Evolutionary conservation across 176 grass and related monocot genomes (phyloP).

Genomic region (Pontederia paniculata): DNA sequence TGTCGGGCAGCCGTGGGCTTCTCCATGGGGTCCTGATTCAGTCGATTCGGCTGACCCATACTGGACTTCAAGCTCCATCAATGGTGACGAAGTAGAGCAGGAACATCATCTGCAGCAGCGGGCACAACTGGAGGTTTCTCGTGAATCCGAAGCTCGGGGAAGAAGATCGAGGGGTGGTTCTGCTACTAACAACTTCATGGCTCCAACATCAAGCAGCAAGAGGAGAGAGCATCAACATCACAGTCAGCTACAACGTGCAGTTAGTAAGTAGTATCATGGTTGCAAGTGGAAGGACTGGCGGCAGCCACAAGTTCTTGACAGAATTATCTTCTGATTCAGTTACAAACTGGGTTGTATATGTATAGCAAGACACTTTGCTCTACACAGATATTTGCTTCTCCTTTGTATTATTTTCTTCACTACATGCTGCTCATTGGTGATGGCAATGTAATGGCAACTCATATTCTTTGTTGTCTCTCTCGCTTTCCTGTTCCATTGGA

Average conservation of each 20-base stretch:
- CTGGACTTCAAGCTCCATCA: constrained; percentile 50
- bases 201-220: not conserved
- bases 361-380: too few relatives aligned
- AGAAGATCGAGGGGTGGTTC: not conserved
- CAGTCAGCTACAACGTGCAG: not conserved
- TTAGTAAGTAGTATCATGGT: not conserved
- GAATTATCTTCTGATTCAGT: too few relatives aligned
- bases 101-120: constrained; percentile 1
- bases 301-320: not conserved
- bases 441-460: too few relatives aligned
- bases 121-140: not conserved
- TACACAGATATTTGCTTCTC: too few relatives aligned
- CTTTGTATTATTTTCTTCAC: too few relatives aligned
- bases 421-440: too few relatives aligned
- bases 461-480: too few relatives aligned
- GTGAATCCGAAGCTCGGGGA: not conserved
- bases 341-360: too few relatives aligned
- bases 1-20: constrained; percentile 45
- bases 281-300: not conserved
- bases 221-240: constrained; percentile 3
- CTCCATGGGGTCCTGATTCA: constrained; percentile 61
- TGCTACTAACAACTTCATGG: not conserved
- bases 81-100: constrained; percentile 50
- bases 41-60: constrained; percentile 53
- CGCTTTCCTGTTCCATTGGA: too few relatives aligned